Evolutionary conservation across 2,329 filamentous ascomycete species (phyloP), one percentile per base, ranked within the genome.

Genomic region (Penicillium sp.): DNA sequence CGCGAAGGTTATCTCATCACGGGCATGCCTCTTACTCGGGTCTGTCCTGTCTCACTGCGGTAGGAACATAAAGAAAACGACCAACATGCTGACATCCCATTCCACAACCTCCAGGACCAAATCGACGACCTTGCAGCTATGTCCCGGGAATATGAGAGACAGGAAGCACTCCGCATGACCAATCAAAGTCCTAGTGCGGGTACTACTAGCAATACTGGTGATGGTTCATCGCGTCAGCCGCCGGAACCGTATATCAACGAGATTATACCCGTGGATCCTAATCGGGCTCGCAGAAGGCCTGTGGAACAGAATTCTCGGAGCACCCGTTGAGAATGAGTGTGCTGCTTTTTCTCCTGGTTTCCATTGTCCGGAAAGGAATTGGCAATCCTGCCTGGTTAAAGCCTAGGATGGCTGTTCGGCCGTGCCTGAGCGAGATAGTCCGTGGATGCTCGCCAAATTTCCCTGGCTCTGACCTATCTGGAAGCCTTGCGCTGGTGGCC

Each of bases 1-100:
- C 79, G 81, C 61, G 81, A 83, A 71, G 81, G 81, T 40, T 83
- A 82, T 67, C 73, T 83, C 35, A 80, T 83, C 60, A 74, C 77
- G 42, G 81, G 81, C 35, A 72, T 77, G 55, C 79, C 78, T 61
- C 72, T 83, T 59, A 83, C 81, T 63, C 76, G 80, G 73, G 81
- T 82, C 65, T 62, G 63, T 66, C 55, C 64, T 62, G 62, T 53
- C 44, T 50, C 56, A 55, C 33, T 33, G 45, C 45, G 55, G 44
- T 30, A 56, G 33, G 51, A 15, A 45, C 38, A 65, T 12, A 33
- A 33, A 33, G 30, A 61, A 35, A 54, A 30, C 42, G 9, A 35
- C 22, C 10, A n/a, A 26, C 19, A 33, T 15, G 44, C 64, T 71
- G 55, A 72, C 28, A 28, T 58, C 54, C 13, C 26, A 40, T 47